Evolutionary conservation across 371 early-diverging fungal species (phyloP).

Genomic region (Mucor racemosus): DNA sequence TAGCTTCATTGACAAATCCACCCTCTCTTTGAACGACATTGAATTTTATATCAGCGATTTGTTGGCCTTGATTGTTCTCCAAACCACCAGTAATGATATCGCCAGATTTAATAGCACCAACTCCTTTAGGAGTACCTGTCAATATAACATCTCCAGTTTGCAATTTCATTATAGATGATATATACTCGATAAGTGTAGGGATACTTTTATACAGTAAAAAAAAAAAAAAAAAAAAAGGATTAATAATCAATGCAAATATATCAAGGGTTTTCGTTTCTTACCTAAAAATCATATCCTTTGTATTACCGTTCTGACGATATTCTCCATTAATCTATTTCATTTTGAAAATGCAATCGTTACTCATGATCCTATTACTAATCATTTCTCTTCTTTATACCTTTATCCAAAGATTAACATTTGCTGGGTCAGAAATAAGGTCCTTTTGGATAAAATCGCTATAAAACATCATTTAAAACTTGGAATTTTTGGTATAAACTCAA

Average conservation of each 20-base stretch:
- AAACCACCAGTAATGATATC: constrained; percentile 78
- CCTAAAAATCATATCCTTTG: constrained; percentile 91
- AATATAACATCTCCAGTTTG: constrained; percentile 80
- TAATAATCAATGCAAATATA: not conserved
- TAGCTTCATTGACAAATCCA: constrained; percentile 4
- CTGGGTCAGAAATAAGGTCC: constrained; percentile 69
- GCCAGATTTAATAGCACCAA: constrained; percentile 81
- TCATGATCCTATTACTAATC: not conserved
- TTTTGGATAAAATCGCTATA: constrained; percentile 78
- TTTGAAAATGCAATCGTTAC: too few species aligned
- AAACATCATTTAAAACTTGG: not conserved
- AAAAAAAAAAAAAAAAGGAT: not conserved
- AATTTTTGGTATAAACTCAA: not conserved
- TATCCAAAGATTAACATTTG: constrained; percentile 78
- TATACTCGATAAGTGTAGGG: constrained; percentile 75
- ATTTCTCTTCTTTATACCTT: too few species aligned
- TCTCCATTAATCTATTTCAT: constrained; percentile 58
- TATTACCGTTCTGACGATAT: constrained; percentile 81
- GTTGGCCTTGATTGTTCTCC: constrained; percentile 3
- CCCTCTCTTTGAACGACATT: constrained; percentile 2
- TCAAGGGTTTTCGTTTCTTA: constrained; percentile 24
- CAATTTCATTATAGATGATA: constrained; percentile 83
- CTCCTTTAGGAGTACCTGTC: constrained; percentile 89
- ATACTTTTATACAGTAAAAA: too few species aligned
- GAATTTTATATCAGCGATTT: not conserved